A percentile compares a stretch with the other conserved stretches of the same genome.
phyloP scores from a whole-genome alignment of 768 basidiomycete genomes.

The Hydnomerulius pinastri region DNA sequence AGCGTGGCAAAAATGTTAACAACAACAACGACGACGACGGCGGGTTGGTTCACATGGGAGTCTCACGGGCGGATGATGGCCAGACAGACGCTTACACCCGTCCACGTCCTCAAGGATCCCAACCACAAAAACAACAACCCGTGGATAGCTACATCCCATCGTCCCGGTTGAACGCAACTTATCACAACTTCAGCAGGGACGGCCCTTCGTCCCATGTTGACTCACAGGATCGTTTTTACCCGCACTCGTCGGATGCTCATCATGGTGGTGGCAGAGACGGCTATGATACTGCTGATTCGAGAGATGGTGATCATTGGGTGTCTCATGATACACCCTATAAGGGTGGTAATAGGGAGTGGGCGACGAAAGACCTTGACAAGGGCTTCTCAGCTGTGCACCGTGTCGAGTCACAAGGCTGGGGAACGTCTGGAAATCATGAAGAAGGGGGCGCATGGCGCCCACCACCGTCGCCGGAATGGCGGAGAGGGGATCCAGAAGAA shows the following conservation, averaged over 20 bases:
- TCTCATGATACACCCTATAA: constrained; percentile 44
- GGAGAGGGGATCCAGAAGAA: constrained; percentile 36
- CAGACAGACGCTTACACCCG: constrained; percentile 56
- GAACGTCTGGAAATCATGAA: constrained; percentile 43
- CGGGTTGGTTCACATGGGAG: constrained; percentile 35
- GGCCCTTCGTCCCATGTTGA: constrained; percentile 48
- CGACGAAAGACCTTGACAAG: constrained; percentile 47
- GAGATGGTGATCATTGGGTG: constrained; percentile 49
- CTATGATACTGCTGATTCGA: constrained; percentile 45
- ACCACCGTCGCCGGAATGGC: constrained; percentile 49
- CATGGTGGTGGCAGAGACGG: constrained; percentile 51
- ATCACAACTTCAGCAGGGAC: constrained; percentile 53
- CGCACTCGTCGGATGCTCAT: constrained; percentile 49
- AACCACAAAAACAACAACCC: too few relatives aligned
- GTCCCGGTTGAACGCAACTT: constrained; percentile 45
- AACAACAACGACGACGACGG: constrained; percentile 53
- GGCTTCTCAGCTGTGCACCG: constrained; percentile 46
- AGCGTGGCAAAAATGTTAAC: constrained; percentile 52
- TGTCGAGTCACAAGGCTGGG: constrained; percentile 46
- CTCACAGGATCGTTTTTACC: constrained; percentile 45
- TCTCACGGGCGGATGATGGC: constrained; percentile 52
- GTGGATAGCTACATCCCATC: constrained; percentile 50
- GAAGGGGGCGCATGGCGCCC: constrained; percentile 43
- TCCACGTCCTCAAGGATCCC: constrained; percentile 44
- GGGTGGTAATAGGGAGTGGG: constrained; percentile 47